Percentiles rank a stretch among this genome's conserved stretches.
Evolutionary conservation across 441 rosid genomes (phyloP).

Genomic region (Pelargonium cotyledonis): DNA sequence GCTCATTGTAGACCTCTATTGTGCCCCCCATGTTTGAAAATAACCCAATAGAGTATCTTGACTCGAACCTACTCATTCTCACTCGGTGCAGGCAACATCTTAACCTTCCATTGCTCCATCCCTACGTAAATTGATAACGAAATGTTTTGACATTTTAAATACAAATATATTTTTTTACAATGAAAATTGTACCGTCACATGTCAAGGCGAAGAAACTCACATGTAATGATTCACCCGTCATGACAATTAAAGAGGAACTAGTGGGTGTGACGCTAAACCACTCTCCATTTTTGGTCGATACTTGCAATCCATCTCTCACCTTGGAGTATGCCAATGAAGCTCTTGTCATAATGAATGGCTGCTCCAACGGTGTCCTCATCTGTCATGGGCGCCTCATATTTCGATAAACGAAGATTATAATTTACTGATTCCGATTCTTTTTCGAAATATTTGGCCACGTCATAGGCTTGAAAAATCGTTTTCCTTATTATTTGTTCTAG

Average conservation of each 20-base stretch:
- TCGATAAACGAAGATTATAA: background rate
- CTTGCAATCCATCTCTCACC: background rate
- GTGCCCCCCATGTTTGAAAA: background rate
- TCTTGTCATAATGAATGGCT: background rate
- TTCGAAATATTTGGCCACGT: background rate
- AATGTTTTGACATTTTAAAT: no score
- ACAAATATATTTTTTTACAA: no score
- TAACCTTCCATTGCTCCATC: background rate
- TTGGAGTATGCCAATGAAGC: background rate
- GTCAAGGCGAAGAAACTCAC: no score
- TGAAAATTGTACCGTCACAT: no score
- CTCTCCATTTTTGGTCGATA: background rate
- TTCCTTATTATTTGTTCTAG: background rate
- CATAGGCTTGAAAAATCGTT: background rate
- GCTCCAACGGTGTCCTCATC: background rate
- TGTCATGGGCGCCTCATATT: background rate
- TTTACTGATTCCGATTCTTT: background rate
- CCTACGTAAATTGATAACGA: background rate
- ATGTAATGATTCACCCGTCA: no score
- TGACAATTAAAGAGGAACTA: background rate
- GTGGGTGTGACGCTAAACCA: background rate
- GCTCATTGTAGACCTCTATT: background rate
- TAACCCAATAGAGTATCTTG: background rate
- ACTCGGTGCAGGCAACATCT: background rate
- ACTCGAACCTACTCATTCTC: background rate